These are phyloP conservation scores for Aspergillus conjunctus DNA, from an alignment of 495 filamentous ascomycete species.

Conservation along the genomic window DNA sequence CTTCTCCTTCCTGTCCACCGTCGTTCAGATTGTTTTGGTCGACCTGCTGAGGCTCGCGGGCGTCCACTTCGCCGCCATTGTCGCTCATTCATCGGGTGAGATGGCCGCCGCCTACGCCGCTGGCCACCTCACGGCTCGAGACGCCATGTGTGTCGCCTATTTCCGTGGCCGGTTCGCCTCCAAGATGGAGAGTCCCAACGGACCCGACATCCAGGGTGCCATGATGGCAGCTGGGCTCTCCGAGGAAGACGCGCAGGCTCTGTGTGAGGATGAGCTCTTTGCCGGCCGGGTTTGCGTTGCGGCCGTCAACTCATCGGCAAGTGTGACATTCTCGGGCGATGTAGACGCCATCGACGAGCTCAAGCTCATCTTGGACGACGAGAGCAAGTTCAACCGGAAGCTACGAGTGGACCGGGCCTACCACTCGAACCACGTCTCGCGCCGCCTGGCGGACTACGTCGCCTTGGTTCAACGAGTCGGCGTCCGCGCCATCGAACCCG, in stretches of 20 bases:
- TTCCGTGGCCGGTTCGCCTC: slow-evolving; percentile 46
- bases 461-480: too few species aligned
- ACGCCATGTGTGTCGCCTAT: slow-evolving; percentile 55
- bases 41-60: slow-evolving; percentile 46
- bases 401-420: slow-evolving; percentile 47
- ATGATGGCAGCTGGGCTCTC: slow-evolving; percentile 56
- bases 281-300: slow-evolving; percentile 27
- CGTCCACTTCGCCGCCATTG: slow-evolving; percentile 45
- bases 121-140: slow-evolving; percentile 28
- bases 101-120: slow-evolving; percentile 46
- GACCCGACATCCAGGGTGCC: slow-evolving; percentile 38
- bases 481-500: too few species aligned
- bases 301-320: slow-evolving; percentile 33
- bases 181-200: slow-evolving; percentile 8
- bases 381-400: slow-evolving; percentile 35
- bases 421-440: slow-evolving; percentile 40
- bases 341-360: slow-evolving; percentile 32
- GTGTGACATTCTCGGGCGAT: slow-evolving; percentile 44
- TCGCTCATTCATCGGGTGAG: slow-evolving; percentile 46
- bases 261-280: slow-evolving; percentile 29
- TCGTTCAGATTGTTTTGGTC: slow-evolving; percentile 36
- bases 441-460: too few species aligned
- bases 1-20: slow-evolving; percentile 40
- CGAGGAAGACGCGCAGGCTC: slow-evolving; percentile 34
- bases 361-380: slow-evolving; percentile 29